These are phyloP conservation scores for Ormosia semicastrata DNA, from an alignment of 306 rosid genomes.

Conservation along the genomic window DNA sequence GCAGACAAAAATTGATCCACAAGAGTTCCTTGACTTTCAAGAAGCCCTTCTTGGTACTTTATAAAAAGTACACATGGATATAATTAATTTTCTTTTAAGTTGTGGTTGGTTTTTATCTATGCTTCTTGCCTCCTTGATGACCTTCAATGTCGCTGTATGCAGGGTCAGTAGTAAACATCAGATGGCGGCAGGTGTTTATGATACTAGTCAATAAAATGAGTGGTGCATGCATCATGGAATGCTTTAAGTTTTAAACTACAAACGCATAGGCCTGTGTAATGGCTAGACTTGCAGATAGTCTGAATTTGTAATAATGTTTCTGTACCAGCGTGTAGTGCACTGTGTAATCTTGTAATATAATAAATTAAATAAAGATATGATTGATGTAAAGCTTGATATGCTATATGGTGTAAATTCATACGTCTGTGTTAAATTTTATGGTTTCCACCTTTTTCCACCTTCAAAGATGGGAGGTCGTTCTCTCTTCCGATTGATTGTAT, in stretches of 20 bases:
- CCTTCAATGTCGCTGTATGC: neutral
- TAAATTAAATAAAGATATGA: neutral
- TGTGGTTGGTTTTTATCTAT: neutral
- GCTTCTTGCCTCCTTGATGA: neutral
- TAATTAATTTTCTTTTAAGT: neutral
- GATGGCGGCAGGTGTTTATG: too few species aligned
- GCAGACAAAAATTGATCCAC: constrained; percentile 56
- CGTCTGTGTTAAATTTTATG: neutral
- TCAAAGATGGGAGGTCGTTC: neutral
- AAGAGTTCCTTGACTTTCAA: constrained; percentile 43
- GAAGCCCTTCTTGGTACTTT: constrained; percentile 42
- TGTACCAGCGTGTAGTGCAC: neutral
- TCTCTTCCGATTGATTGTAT: neutral
- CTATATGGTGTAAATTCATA: neutral
- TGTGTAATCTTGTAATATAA: neutral
- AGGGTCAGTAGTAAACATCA: too few species aligned
- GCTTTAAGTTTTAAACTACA: too few species aligned
- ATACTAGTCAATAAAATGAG: too few species aligned
- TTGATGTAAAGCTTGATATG: neutral
- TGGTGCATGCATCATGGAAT: too few species aligned
- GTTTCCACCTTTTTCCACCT: neutral
- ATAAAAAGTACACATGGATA: neutral
- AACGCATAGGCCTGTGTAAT: neutral
- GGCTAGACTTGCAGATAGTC: neutral
- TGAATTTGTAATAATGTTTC: neutral